These are phyloP conservation scores for Fusarium sp. DNA, from an alignment of 2,329 filamentous ascomycete species.

Conservation along the genomic window DNA sequence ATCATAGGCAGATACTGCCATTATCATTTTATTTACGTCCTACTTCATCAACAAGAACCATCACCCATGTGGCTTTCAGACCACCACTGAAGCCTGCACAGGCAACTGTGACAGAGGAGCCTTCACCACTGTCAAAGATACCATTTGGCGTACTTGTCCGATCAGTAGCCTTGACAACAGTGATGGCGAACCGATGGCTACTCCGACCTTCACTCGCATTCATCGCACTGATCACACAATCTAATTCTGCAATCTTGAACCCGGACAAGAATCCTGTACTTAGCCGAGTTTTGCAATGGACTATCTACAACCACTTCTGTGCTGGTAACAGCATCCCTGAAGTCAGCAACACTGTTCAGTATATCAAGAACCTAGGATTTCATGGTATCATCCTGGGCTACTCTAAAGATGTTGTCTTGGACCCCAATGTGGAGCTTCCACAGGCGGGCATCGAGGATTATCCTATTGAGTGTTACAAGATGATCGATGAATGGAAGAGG, in stretches of 20 bases:
- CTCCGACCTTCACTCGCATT: conserved; percentile 45
- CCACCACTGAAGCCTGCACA: conserved; percentile 9
- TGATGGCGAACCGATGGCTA: conserved; percentile 47
- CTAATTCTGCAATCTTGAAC: conserved; percentile 55
- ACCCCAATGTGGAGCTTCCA: conserved; percentile 42
- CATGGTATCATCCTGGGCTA: conserved; percentile 66
- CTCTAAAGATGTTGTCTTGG: conserved; percentile 61
- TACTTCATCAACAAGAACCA: background rate
- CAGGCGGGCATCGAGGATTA: conserved; percentile 19
- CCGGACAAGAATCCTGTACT: conserved; percentile 56
- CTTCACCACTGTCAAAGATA: conserved; percentile 38
- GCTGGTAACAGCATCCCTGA: conserved; percentile 63
- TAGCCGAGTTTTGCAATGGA: conserved; percentile 59
- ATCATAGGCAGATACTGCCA: background rate
- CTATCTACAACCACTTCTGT: conserved; percentile 69
- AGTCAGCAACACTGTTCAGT: conserved; percentile 58
- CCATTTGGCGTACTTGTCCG: conserved; percentile 43
- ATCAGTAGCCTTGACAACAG: conserved; percentile 45
- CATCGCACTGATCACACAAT: conserved; percentile 42
- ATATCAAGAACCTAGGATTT: conserved; percentile 63
- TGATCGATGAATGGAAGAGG: conserved; percentile 62
- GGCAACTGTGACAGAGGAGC: background rate
- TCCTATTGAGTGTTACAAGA: conserved; percentile 22
- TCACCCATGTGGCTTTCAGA: conserved; percentile 18
- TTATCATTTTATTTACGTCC: too few relatives aligned